Evolutionary conservation across 345 rosid genomes (phyloP), one percentile per base, ranked within the genome.

Genomic region (Lepidium aucheri): DNA sequence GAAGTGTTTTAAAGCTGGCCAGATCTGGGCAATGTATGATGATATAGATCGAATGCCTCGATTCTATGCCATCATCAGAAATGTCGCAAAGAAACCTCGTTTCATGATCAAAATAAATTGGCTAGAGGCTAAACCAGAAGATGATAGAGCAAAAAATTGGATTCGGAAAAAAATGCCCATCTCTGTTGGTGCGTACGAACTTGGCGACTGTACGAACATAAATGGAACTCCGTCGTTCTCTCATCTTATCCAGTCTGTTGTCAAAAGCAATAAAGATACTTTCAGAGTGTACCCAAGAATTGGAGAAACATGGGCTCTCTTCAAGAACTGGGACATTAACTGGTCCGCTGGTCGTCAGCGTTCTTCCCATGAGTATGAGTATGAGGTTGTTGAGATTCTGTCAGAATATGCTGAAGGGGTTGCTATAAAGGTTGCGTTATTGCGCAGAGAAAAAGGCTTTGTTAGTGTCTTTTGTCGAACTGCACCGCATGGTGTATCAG

Each of bases 221-320:
- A 70, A 66, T 18, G 73, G 82, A 47, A 69, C 32, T 39, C 76
- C 67, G 22, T 77, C 80, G 73, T 90, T 94, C 67, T 94, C 99
- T 63, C 99, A 94, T 53, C n/a, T 43, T 75, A 65, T 86, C 44
- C 22, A 15, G 8, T 79, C 77, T 60, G 83, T 63, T 53, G 70
- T 57, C 66, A 81, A 79, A 40, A 33, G 56, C 34, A 42, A 1
- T 9, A 69, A 74, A 49, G 66, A 61, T 43, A 30, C 70, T 4
- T 67, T 61, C 70, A 68, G 45, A 60, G 80, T 94, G 67, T 76
- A 77, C 71, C 97, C 99, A 20, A 76, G 72, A 70, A 68, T 49
- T 38, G 95, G 97, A 47, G 91, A 86, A 74, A 83, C 67, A 28
- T 90, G 99, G 96, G 96, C 88, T 55, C 77, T 94, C 60, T 86